Evolutionary conservation across 495 filamentous ascomycete genomes (phyloP).

Genomic region (Annulohypoxylon moriforme): DNA sequence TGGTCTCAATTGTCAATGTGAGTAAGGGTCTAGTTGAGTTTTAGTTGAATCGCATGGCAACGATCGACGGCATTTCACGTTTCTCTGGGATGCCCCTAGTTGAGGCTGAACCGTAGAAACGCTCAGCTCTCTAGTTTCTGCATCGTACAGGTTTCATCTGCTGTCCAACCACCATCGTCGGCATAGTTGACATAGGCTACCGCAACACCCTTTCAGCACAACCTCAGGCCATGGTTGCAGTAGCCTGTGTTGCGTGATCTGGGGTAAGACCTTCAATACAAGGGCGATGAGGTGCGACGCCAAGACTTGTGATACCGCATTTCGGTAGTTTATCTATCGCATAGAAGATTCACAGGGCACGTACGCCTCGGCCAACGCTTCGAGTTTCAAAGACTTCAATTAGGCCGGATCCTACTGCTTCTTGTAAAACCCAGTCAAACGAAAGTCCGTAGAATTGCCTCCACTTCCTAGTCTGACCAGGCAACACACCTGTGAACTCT

Average conservation of each 20-base stretch:
- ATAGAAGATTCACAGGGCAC: slow-evolving; percentile 47
- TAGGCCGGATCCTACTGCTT: slow-evolving; percentile 81
- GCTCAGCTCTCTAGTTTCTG: background rate
- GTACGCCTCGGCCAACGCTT: slow-evolving; percentile 79
- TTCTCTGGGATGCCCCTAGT: background rate
- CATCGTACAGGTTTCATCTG: background rate
- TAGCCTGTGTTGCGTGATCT: slow-evolving; percentile 1
- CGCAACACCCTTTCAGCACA: background rate
- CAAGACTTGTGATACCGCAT: background rate
- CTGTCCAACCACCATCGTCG: background rate
- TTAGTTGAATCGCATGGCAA: background rate
- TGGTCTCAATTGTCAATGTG: background rate
- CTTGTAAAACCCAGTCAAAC: slow-evolving; percentile 83
- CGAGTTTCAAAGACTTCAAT: slow-evolving; percentile 88
- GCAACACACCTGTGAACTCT: slow-evolving; percentile 76
- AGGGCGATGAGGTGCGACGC: background rate
- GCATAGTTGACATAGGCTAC: background rate
- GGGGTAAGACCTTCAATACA: background rate
- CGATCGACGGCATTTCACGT: background rate
- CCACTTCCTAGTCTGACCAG: slow-evolving; percentile 85
- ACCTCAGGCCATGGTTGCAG: background rate
- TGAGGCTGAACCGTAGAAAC: background rate
- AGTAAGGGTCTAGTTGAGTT: background rate
- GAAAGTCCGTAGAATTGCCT: slow-evolving; percentile 78
- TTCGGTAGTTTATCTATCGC: background rate